Base-by-base conservation (phyloP, 2,329 filamentous ascomycete species). In the Zopfia rhizophila region DNA sequence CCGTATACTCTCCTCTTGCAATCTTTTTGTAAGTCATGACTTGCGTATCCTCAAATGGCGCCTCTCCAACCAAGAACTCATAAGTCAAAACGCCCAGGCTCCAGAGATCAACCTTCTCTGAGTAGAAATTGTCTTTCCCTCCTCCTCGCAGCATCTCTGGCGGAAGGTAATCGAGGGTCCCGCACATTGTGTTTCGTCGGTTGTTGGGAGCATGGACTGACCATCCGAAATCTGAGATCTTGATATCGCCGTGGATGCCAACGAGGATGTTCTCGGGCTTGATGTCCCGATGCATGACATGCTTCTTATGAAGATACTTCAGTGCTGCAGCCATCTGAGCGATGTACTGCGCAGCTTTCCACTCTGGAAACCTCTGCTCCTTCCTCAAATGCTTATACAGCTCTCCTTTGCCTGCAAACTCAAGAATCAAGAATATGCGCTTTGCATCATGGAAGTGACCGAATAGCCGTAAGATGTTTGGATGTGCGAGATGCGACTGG, bases 211-310 rank as follows among this genome's bases (percentile, higher is more conserved):
- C 94, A 73, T 99, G 94, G 3, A 97, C 94, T 69, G 90, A 95
- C 94, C 94, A 99, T 37, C 94, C 93, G 66, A 97, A 99, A 73
- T 99, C 94, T 4, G 91, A 95, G 66, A 99, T 92, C 75, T 99
- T 99, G 77, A 99, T 92, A 78, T 99, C 94, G 57, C 92, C 94
- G 68, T 97, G 93, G 49, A 97, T 91, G 11, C 93, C 93, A 21
- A 97, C 88, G 16, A 97, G 82, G 55, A 97, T 97, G 66, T 97
- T 97, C 75, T 97, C 92, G 2, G 92, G 92, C 78, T 97, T 97
- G 77, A 97, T 97, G 64, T 97, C 92, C 48, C 92, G 84, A 74
- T 97, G 93, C 77, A 97, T 97, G 60, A 97, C 90, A 72, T 97
- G 91, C 78, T 97, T 97, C 71, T 91, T 91, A 78, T 97, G 92